Base-by-base conservation (phyloP, 2,329 filamentous ascomycete species). In the Stachybotrys echinatus region DNA sequence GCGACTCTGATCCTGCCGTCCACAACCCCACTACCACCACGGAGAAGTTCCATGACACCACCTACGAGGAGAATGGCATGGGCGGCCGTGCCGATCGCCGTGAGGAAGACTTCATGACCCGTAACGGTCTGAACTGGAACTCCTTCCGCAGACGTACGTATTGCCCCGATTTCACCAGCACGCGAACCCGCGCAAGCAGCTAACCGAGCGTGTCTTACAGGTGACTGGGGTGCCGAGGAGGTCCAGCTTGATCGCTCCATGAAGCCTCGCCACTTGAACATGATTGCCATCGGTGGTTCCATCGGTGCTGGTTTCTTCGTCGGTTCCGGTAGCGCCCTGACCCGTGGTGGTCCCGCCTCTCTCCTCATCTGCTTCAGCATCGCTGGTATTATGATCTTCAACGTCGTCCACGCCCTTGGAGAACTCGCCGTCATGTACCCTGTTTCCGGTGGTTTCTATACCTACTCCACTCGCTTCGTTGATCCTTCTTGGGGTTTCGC, bases 221-320 rank as follows among this genome's bases (percentile, higher is more conserved):
- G 31, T 37, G 17, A 37, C 31, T 37, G 8, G 8, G 31, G 31
- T 17, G 17, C 31, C 31, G 31, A 37, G n/a, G n/a, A n/a, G 8
- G 31, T 37, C 42, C 64, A 74, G 57, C 64, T 76, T 44, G 70
- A 75, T 55, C 68, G 69, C 46, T 64, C 68, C 57, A 78, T 83
- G 71, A 77, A 79, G 69, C 69, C 71, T 47, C 76, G 80, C 55
- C 80, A 83, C 65, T 65, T 83, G 56, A 76, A 83, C 66, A 82
- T 83, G 79, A 83, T 83, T 65, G 77, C 79, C 59, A 81, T 83
- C 50, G 79, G 79, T 60, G 80, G 79, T 52, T 80, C 79, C 27
- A 83, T 83, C 50, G 80, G 80, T 64, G 80, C 80, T 62, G 80
- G 80, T 69, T 81, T 83, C 70, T 83, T 83, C 63, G 80, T 83